phyloP scores from a whole-genome alignment of 108 stramenopile genomes.

The Tribonema minus region DNA sequence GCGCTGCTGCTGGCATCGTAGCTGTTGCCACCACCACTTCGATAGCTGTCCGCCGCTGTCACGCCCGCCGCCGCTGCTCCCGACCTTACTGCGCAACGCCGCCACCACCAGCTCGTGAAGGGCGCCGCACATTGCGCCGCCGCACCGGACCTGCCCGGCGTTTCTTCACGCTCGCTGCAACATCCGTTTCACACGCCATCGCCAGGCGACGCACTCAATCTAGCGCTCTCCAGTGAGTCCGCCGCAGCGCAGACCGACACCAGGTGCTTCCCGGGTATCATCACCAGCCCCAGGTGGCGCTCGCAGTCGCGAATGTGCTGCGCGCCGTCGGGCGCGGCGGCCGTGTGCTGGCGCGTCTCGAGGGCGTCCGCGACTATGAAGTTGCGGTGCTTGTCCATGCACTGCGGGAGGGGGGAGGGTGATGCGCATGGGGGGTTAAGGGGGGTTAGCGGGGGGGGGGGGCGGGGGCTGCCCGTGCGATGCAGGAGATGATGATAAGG shows the following conservation, averaged over 20 bases:
- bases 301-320: neutral
- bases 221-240: too few species aligned
- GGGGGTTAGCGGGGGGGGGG: neutral
- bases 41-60: too few species aligned
- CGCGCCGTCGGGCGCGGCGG: neutral
- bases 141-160: too few species aligned
- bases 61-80: too few species aligned
- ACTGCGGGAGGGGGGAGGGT: neutral
- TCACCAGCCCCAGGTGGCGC: constrained; percentile 27
- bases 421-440: neutral
- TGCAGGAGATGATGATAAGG: neutral
- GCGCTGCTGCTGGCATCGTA: too few species aligned
- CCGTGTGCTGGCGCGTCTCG: constrained; percentile 5
- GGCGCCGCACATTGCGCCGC: too few species aligned
- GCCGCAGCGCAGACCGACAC: neutral
- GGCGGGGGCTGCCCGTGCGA: neutral
- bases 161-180: too few species aligned
- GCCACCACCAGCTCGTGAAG: too few species aligned
- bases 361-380: constrained; percentile 38
- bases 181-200: too few species aligned
- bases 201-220: too few species aligned
- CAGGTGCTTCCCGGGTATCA: constrained; percentile 43
- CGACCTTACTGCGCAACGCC: too few species aligned
- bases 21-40: too few species aligned
- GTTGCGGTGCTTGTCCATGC: constrained; percentile 38